Evolutionary conservation across 371 early-diverging fungal genomes (phyloP).

Genomic region (Lichtheimia ramosa): DNA sequence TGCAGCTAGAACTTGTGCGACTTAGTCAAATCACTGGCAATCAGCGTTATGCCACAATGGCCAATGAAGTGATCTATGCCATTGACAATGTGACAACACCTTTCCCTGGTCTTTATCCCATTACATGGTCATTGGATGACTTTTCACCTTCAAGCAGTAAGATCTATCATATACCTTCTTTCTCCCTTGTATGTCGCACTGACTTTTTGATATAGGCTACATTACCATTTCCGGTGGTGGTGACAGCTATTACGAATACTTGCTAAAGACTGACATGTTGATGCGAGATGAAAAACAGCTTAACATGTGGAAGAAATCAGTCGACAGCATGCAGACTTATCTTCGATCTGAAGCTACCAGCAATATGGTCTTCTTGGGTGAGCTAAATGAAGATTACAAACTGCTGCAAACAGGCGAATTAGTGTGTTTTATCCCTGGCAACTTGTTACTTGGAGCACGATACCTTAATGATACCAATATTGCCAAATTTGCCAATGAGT

Average conservation of each 20-base stretch:
- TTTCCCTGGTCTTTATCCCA: slow-evolving; percentile 78
- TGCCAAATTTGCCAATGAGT: slow-evolving; percentile 27
- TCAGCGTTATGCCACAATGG: slow-evolving; percentile 61
- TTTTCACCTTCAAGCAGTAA: slow-evolving; percentile 50
- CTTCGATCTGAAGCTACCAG: slow-evolving; percentile 37
- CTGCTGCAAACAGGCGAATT: slow-evolving; percentile 39
- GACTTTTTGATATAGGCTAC: slow-evolving; percentile 13
- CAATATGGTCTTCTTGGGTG: slow-evolving; percentile 37
- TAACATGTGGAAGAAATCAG: slow-evolving; percentile 43
- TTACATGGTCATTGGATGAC: slow-evolving; percentile 35
- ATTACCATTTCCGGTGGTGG: slow-evolving; percentile 64
- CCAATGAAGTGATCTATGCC: slow-evolving; percentile 62
- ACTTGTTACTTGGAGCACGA: slow-evolving; percentile 38
- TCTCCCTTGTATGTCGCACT: too few relatives aligned
- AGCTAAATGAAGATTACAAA: slow-evolving; percentile 28
- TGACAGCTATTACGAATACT: slow-evolving; percentile 90
- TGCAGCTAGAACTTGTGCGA: slow-evolving; percentile 87
- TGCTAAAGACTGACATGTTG: slow-evolving; percentile 68
- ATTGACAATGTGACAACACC: slow-evolving; percentile 48
- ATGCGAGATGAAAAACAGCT: slow-evolving; percentile 45
- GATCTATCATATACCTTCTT: neutral
- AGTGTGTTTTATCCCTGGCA: slow-evolving; percentile 49
- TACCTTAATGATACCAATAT: slow-evolving; percentile 26
- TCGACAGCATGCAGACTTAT: slow-evolving; percentile 44
- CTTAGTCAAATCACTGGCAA: slow-evolving; percentile 78